Percentiles rank a stretch among this genome's conserved stretches.
Conservation (phyloP, 257 asterid genomes). For the Avicennia marina region DNA sequence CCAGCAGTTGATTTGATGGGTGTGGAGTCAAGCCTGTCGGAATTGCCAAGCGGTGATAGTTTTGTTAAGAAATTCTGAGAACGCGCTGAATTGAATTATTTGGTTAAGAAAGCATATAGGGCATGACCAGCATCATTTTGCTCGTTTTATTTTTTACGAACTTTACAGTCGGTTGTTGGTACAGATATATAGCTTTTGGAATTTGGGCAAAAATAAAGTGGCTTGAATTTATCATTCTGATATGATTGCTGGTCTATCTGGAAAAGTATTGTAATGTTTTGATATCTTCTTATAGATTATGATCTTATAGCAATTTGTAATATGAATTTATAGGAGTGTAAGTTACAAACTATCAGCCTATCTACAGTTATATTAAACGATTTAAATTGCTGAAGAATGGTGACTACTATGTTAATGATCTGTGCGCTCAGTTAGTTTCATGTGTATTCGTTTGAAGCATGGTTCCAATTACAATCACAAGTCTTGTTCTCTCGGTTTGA, state of each 20-base stretch:
- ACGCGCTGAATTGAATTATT: background rate
- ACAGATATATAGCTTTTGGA: background rate
- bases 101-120: background rate
- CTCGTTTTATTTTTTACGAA: constrained; percentile 6
- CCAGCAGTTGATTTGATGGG: background rate
- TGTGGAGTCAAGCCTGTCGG: constrained; percentile 12
- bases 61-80: constrained; percentile 5
- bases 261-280: background rate
- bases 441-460: background rate
- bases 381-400: background rate
- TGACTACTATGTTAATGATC: background rate
- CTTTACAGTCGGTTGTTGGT: background rate
- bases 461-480: background rate
- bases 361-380: background rate
- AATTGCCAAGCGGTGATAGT: background rate
- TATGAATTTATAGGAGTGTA: background rate
- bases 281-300: background rate
- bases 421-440: background rate
- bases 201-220: background rate
- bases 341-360: no score
- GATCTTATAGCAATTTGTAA: background rate
- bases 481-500: background rate
- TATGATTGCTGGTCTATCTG: constrained; percentile 1
- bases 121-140: background rate
- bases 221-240: background rate